phyloP scores from a whole-genome alignment of 2,329 filamentous ascomycete genomes.

The Nothopassalora personata region DNA sequence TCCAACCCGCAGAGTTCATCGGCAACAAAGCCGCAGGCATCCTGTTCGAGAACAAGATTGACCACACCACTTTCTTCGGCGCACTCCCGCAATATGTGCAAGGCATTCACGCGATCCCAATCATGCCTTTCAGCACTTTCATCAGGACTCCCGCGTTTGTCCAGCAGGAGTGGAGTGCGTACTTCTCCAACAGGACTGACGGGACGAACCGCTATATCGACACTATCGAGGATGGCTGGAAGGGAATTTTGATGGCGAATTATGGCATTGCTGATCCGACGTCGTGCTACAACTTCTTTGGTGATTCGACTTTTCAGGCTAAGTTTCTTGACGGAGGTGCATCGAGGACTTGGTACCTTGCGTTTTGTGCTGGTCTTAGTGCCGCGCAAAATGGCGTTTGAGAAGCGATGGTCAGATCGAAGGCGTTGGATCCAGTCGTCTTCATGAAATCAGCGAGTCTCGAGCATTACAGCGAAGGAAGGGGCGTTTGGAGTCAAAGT shows the following conservation, averaged over 20 bases:
- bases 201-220: slow-evolving; percentile 41
- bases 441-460: background rate
- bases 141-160: slow-evolving; percentile 67
- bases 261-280: slow-evolving; percentile 68
- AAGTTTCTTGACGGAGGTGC: slow-evolving; percentile 76
- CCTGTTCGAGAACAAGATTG: slow-evolving; percentile 85
- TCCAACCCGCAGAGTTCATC: slow-evolving; percentile 71
- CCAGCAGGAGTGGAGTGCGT: slow-evolving; percentile 72
- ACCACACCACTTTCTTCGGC: slow-evolving; percentile 89
- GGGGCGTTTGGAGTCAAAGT: background rate
- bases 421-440: background rate
- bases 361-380: slow-evolving; percentile 64
- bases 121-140: slow-evolving; percentile 63
- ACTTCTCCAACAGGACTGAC: slow-evolving; percentile 62
- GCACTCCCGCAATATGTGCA: slow-evolving; percentile 36
- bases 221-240: slow-evolving; percentile 70
- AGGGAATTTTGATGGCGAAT: slow-evolving; percentile 77
- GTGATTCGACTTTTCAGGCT: slow-evolving; percentile 57
- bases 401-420: background rate
- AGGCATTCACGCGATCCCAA: slow-evolving; percentile 79
- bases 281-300: slow-evolving; percentile 71
- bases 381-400: background rate
- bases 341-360: slow-evolving; percentile 77
- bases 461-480: background rate
- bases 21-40: slow-evolving; percentile 67